These are phyloP conservation scores for Solanum rostratum DNA, from an alignment of 257 asterid genomes.

Conservation along the genomic window DNA sequence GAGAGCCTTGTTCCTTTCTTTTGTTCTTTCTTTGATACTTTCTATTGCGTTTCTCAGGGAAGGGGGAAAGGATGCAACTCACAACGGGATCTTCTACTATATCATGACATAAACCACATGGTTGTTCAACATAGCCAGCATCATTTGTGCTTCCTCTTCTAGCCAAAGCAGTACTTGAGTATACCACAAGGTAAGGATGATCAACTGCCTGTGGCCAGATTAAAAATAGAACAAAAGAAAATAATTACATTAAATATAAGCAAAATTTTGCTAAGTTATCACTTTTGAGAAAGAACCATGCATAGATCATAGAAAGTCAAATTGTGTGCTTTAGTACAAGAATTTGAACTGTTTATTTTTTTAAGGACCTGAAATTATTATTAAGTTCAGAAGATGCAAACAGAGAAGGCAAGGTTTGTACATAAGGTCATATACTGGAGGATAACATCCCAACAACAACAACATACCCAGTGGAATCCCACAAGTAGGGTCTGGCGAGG, in stretches of 20 bases:
- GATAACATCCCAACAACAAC: background rate
- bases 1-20: background rate
- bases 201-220: constrained; percentile 69
- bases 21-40: background rate
- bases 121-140: constrained; percentile 26
- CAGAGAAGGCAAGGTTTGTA: background rate
- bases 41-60: background rate
- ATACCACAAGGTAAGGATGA: constrained; percentile 94
- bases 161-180: constrained; percentile 54
- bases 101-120: constrained; percentile 62
- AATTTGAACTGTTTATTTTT: background rate
- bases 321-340: background rate
- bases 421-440: background rate
- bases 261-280: background rate
- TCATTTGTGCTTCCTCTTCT: constrained; percentile 39
- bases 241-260: constrained; percentile 3
- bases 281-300: background rate
- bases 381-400: background rate
- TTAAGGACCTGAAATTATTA: background rate
- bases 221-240: background rate
- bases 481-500: too few species aligned
- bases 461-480: too few species aligned
- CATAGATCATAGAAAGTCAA: background rate
- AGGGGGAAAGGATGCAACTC: constrained; percentile 11
- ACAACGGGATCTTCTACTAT: constrained; percentile 74